Conservation (phyloP, 2,329 filamentous ascomycete species). For the Escovopsis sp. region DNA sequence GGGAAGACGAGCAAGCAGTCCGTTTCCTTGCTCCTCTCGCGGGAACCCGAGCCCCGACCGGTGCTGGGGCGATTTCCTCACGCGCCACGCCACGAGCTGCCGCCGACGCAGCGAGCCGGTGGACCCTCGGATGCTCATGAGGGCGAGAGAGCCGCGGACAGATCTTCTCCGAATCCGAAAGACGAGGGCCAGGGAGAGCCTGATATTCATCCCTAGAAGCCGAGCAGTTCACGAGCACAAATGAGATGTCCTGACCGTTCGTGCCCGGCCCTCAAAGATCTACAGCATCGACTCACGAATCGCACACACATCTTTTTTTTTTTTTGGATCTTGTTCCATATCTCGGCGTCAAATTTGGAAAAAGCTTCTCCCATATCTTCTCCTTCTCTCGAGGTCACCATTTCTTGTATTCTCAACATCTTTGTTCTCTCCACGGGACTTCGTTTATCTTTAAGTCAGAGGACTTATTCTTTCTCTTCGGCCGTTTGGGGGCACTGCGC, state of each 20-base stretch:
- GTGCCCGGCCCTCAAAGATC: too few relatives aligned
- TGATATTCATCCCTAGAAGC: constrained; percentile 1
- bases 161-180: constrained; percentile 1
- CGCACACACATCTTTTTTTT: too few relatives aligned
- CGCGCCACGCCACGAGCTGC: constrained; percentile 3
- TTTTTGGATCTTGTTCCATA: too few relatives aligned
- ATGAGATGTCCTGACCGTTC: neutral
- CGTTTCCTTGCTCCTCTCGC: constrained; percentile 19
- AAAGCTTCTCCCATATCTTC: too few relatives aligned
- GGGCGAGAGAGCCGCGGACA: constrained; percentile 2
- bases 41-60: constrained; percentile 5
- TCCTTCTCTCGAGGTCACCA: too few relatives aligned
- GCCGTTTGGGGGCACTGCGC: too few relatives aligned
- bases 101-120: constrained; percentile 2
- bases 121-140: constrained; percentile 1
- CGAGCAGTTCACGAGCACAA: neutral
- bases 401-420: too few relatives aligned
- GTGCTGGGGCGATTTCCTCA: constrained; percentile 1
- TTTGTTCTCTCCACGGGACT: too few relatives aligned
- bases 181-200: constrained; percentile 3
- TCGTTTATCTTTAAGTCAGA: too few relatives aligned
- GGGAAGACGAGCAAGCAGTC: constrained; percentile 18
- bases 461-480: too few relatives aligned
- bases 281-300: too few relatives aligned
- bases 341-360: too few relatives aligned